Evolutionary conservation across 805 yeast species (phyloP), one percentile per base, ranked within the genome.

Genomic region (Candida alai): DNA sequence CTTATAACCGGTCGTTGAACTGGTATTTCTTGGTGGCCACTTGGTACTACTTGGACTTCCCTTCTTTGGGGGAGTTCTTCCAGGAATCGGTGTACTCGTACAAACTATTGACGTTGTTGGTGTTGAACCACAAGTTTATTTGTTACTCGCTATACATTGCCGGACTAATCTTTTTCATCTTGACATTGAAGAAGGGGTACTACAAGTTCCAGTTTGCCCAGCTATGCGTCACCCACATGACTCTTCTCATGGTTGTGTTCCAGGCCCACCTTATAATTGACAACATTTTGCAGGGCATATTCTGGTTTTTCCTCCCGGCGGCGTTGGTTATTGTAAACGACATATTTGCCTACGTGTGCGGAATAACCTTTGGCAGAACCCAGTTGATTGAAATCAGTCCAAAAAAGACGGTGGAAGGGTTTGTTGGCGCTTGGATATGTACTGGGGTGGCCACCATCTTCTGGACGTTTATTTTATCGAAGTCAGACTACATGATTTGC

Each of bases 321-420:
- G 81, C 93, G 2, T 70, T 90, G 51, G 98, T 93, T 32, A 86
- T 93, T 46, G 84, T 86, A 36, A 93, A 93, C 57, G 98, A 93
- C 56, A 88, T 90, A 35, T 89, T 87, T 70, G 98, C 98, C 17
- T 93, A 93, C 56, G 68, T 93, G 31, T 93, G 97, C 64, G 98
- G 98, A 29, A 93, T 93, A 45, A 85, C 97, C 2, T 87, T 93
- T 63, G 98, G 98, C 36, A 77, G 73, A 43, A 90, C 97, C 24
- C 96, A 86, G 53, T 75, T 93, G 51, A 86, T 93, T 48, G 87
- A 84, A 33, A 87, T 93, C 43, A 86, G 96, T 9, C 98, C 98
- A 37, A 93, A 93, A 62, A 93, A 93, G 64, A 93, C 98, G 3
- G 88, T 90, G 23, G 98, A 93, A 65, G 98, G 98, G 3, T 93